Base-by-base conservation (phyloP, 768 basidiomycete genomes). In the Podaxis sp. region DNA sequence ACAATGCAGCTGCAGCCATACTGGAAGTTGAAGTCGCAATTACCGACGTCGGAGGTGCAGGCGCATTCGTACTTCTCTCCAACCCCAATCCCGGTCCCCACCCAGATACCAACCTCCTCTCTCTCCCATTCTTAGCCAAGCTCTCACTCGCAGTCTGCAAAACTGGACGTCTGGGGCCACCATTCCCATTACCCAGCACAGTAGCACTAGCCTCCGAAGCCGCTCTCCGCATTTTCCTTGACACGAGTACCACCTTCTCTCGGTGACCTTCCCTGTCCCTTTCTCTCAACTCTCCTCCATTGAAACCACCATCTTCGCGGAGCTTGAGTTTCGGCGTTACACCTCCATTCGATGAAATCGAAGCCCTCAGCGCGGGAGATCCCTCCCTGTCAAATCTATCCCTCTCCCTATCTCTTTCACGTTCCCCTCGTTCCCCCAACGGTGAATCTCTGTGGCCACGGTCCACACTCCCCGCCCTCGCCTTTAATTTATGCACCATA, bases 161-260 rank as follows among this genome's bases (percentile, higher is more conserved):
- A 58, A 36, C 44, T 48, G 62, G 36, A 54, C 58, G 52, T 21
- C 50, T 61, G 21, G 61, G 57, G 40, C 64, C 65, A 6, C 59
- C 63, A 35, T 62, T 68, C 7, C 63, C 64, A 38, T 64, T 65
- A 16, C 63, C 65, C 7, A 69, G 63, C 16, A 63, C 62, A 23
- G 55, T 38, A 5, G 51, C 57, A 51, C 44, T 61, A 46, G 54
- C 50, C n/a, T 58, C 59, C 61, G 66, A 61, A 25, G 59, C 52
- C 14, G 59, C 44, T 55, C 59, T 61, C 28, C 59, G 42, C 53
- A 65, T 62, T 36, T 61, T 65, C 10, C 48, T 63, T 38, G 62
- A 63, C 57, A 63, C 62, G 5, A 61, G 52, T 52, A 59, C 32
- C 32, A 61, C 61, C 35, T 52, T 57, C 47, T 57, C 57, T 55